phyloP scores from a whole-genome alignment of 768 basidiomycete genomes.

The Panellus pusillus region DNA sequence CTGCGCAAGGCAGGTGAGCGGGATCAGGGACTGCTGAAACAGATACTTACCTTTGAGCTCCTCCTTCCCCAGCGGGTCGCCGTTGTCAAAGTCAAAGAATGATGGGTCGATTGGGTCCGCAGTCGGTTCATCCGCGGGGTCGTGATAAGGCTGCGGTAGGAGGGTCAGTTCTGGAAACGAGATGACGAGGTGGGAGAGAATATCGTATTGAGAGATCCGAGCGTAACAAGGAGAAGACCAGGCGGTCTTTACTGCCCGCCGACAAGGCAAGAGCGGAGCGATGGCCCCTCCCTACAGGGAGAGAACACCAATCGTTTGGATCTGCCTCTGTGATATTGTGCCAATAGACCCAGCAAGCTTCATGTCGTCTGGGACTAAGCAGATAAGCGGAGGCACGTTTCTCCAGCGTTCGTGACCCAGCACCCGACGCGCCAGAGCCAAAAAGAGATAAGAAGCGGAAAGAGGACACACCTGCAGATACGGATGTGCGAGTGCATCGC shows the following conservation, averaged over 20 bases:
- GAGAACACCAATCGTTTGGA: too few species aligned
- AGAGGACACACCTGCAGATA: constrained; percentile 59
- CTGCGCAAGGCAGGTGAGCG: constrained; percentile 24
- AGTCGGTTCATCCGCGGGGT: constrained; percentile 84
- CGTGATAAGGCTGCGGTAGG: constrained; percentile 49
- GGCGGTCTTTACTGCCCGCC: too few species aligned
- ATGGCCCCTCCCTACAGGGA: too few species aligned
- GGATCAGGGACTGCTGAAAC: background rate
- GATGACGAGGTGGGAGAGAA: background rate
- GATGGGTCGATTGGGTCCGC: constrained; percentile 73
- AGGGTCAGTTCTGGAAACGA: too few species aligned
- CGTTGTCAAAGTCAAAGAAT: constrained; percentile 84
- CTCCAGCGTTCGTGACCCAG: too few species aligned
- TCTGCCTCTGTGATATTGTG: too few species aligned
- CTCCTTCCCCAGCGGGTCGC: constrained; percentile 63
- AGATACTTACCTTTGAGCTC: constrained; percentile 57
- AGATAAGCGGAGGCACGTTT: too few species aligned
- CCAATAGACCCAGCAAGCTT: too few species aligned
- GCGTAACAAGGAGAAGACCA: too few species aligned
- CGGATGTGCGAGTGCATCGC: constrained; percentile 85
- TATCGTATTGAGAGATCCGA: background rate
- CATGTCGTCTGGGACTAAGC: too few species aligned
- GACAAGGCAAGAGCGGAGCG: too few species aligned
- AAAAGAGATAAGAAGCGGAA: constrained; percentile 6
- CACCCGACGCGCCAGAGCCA: too few species aligned